Base-by-base conservation (phyloP, 371 early-diverging fungal species). In the Apophysomyces trapeziformis region DNA sequence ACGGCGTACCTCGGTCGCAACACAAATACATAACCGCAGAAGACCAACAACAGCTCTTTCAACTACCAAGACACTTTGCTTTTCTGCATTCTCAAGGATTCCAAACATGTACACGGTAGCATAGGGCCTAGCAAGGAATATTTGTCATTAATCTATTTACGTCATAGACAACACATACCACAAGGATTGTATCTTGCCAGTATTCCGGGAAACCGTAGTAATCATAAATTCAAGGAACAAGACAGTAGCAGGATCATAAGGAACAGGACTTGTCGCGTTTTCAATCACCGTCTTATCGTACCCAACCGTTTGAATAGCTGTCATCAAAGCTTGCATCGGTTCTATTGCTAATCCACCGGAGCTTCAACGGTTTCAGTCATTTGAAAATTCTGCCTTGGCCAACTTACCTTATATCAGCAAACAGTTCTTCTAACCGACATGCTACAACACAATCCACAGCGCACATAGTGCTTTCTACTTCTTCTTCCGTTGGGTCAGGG, bases 1-100 rank as follows among this genome's bases (percentile, higher is more conserved):
- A 2, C 38, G 4, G n/a, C 57, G 70, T 68, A 88, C 89, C 71
- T 88, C 88, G 65, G 90, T 88, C 5, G 89, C 88, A 68, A 90
- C 75, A 9, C 91, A 85, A 37, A 89, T 87, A 39, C 92, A 87
- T 13, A 95, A 78, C 61, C 90, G 71, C 63, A 95, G 68, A 26
- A 95, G 70, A 0, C 89, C 92, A 12, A 91, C 89, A 1, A 93
- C 92, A 0, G 90, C 85, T n/a, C 93, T 81, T 69, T 95, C 93
- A 7, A 94, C 84, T 18, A 90, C 74, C 60, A 90, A 68, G 1
- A 83, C 82, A 68, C 91, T 89, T 60, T 90, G 83, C n/a, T 76
- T 83, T 44, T 89, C 86, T 13, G 93, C 90, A 39, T 88, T 78
- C 37, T 86, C 86, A 12, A 93, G 72, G 47, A 91, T 85, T 39